phyloP scores from a whole-genome alignment of 805 yeast genomes.

The Metschnikowia peoriensis region DNA sequence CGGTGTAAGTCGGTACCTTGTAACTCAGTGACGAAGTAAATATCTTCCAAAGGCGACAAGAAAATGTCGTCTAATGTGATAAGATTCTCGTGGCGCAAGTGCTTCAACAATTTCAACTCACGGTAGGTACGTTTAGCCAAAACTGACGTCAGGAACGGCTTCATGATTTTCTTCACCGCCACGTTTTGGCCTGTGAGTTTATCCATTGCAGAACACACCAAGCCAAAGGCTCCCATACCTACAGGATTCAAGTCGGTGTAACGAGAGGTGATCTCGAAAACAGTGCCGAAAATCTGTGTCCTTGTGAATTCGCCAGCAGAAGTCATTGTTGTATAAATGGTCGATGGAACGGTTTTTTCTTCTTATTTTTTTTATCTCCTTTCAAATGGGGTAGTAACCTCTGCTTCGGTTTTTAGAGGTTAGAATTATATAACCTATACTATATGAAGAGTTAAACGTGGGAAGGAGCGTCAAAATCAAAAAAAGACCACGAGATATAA shows the following conservation, averaged over 20 bases:
- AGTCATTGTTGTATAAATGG: conserved; percentile 26
- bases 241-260: conserved; percentile 94
- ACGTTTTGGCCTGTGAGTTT: conserved; percentile 87
- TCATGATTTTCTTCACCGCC: conserved; percentile 97
- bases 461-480: neutral
- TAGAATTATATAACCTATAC: too few species aligned
- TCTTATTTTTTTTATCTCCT: too few species aligned
- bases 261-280: conserved; percentile 86
- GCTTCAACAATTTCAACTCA: conserved; percentile 90
- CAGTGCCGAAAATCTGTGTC: conserved; percentile 93
- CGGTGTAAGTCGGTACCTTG: conserved; percentile 97
- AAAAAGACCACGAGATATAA: neutral
- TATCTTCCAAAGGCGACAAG: conserved; percentile 86
- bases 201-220: conserved; percentile 95
- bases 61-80: conserved; percentile 51
- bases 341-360: neutral
- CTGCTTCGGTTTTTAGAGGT: neutral
- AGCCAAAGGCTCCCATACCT: conserved; percentile 99
- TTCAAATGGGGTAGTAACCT: neutral
- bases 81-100: conserved; percentile 89
- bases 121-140: conserved; percentile 95
- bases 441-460: neutral
- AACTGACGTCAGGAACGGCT: conserved; percentile 92
- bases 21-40: conserved; percentile 92
- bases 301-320: conserved; percentile 53